A percentile compares a stretch with the other conserved stretches of the same genome.
phyloP scores from a whole-genome alignment of 495 filamentous ascomycete genomes.

The Hypoxylon perforatum region DNA sequence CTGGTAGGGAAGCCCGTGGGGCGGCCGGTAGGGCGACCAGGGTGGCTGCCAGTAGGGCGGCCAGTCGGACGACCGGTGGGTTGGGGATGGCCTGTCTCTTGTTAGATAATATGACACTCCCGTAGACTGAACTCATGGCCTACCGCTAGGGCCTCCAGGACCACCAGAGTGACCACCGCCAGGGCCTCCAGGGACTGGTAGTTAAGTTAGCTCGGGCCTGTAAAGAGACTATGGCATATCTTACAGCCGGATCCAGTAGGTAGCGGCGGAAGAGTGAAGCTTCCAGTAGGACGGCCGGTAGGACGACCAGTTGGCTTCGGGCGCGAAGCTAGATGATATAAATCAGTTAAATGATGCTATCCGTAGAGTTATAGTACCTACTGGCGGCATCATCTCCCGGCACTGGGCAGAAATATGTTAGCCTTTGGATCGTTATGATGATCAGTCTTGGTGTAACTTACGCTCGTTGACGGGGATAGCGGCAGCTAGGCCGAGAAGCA shows the following conservation, averaged over 20 bases:
- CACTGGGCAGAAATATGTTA: conserved; percentile 12
- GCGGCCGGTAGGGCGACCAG: neutral
- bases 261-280: neutral
- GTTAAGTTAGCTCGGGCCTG: neutral
- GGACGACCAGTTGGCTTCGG: conserved; percentile 15
- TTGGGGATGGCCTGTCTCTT: neutral
- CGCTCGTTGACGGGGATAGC: conserved; percentile 28
- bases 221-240: neutral
- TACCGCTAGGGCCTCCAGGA: neutral
- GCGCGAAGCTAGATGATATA: conserved; percentile 11
- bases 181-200: neutral
- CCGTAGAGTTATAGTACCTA: neutral
- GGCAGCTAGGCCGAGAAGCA: conserved; percentile 32
- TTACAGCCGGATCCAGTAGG: neutral
- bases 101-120: neutral
- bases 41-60: neutral
- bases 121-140: neutral
- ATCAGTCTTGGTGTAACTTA: conserved; percentile 1
- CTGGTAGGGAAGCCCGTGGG: conserved; percentile 3
- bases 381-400: conserved; percentile 6
- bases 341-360: neutral
- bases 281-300: conserved; percentile 13
- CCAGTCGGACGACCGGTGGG: neutral
- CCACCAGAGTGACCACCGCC: neutral
- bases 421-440: neutral